phyloP scores from a whole-genome alignment of 2,329 filamentous ascomycete genomes.

The Penicillium sp. region DNA sequence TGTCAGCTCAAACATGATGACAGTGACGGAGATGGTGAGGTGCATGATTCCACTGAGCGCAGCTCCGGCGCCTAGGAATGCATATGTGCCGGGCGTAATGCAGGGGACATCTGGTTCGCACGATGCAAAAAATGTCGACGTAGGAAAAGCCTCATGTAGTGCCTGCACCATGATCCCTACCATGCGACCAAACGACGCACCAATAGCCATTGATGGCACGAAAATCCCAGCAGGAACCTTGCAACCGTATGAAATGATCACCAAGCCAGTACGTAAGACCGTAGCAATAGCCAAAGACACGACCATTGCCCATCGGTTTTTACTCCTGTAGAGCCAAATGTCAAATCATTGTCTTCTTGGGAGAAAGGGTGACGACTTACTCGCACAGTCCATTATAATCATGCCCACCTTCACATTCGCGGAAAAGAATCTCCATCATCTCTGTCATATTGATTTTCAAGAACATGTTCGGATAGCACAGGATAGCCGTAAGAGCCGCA shows the following conservation, averaged over 20 bases:
- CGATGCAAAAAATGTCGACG: constrained; percentile 78
- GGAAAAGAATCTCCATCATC: constrained; percentile 97
- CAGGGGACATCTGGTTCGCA: constrained; percentile 91
- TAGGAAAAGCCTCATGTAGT: constrained; percentile 77
- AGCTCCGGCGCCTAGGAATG: constrained; percentile 87
- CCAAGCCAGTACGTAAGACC: constrained; percentile 73
- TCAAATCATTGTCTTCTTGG: neutral
- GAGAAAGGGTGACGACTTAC: constrained; percentile 31
- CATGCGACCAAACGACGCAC: constrained; percentile 87
- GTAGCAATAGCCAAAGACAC: constrained; percentile 76
- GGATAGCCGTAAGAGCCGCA: constrained; percentile 76
- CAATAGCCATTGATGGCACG: constrained; percentile 95
- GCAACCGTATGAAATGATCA: constrained; percentile 95
- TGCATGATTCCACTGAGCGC: constrained; percentile 97
- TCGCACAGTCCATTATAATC: constrained; percentile 91
- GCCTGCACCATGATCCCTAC: constrained; percentile 93
- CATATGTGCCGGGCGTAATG: constrained; percentile 96
- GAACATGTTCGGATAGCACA: constrained; percentile 98
- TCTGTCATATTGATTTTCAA: constrained; percentile 97
- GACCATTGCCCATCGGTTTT: constrained; percentile 75
- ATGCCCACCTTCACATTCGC: constrained; percentile 84
- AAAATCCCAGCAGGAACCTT: constrained; percentile 98
- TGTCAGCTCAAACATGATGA: constrained; percentile 99
- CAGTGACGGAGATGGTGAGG: constrained; percentile 91
- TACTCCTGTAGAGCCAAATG: constrained; percentile 38